These are phyloP conservation scores for Avena sativa DNA, from an alignment of 176 grass and related monocot genomes.

Conservation along the genomic window DNA sequence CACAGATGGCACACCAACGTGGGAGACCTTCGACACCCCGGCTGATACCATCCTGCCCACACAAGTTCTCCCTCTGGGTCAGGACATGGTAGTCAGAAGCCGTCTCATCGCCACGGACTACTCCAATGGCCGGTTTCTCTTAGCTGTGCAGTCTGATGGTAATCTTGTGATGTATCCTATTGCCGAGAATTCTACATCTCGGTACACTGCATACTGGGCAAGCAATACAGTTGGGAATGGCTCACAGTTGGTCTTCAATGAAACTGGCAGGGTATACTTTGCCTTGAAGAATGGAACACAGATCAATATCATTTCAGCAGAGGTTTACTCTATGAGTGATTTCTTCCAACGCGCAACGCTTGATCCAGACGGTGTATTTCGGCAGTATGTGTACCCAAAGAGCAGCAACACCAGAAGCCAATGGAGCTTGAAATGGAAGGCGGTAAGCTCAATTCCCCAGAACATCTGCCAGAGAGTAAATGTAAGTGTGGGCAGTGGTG, in stretches of 20 bases:
- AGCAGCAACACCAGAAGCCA: neutral
- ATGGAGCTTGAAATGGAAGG: neutral
- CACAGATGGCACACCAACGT: neutral
- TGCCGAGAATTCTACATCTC: neutral
- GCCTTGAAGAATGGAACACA: neutral
- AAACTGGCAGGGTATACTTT: slow-evolving; percentile 28
- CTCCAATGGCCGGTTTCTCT: slow-evolving; percentile 5
- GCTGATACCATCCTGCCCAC: slow-evolving; percentile 39
- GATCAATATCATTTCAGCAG: slow-evolving; percentile 8
- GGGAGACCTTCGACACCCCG: neutral
- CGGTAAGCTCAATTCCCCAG: neutral
- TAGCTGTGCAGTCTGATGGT: neutral
- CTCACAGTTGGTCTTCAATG: slow-evolving; percentile 40
- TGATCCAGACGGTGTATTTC: neutral
- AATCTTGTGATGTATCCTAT: slow-evolving; percentile 6
- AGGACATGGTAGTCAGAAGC: neutral
- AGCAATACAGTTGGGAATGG: neutral
- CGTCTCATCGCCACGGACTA: neutral
- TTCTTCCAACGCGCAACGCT: slow-evolving; percentile 22
- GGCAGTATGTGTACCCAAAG: slow-evolving; percentile 29
- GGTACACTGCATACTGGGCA: neutral
- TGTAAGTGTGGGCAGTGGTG: neutral
- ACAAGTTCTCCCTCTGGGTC: slow-evolving; percentile 1
- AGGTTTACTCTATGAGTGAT: neutral
- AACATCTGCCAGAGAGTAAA: neutral